Percentiles rank a stretch among this genome's conserved stretches.
Evolutionary conservation across 208 protist species (phyloP).

Genomic region (Leishmania martiniquensis): DNA sequence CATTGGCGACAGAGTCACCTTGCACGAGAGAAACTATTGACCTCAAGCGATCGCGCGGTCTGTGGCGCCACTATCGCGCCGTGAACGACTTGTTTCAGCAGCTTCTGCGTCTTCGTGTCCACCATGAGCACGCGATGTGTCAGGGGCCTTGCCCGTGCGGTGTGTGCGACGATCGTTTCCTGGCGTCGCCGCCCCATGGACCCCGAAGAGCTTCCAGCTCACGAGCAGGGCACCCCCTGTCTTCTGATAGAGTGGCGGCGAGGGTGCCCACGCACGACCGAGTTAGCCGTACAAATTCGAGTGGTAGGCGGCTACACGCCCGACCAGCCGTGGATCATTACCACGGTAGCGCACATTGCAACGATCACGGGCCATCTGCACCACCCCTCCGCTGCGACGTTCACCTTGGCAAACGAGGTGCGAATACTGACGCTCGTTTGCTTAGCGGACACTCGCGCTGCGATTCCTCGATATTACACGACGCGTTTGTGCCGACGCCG

Average conservation of each 20-base stretch:
- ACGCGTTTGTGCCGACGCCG: conserved; percentile 6
- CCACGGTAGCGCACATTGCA: background rate
- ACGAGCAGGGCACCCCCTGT: no score
- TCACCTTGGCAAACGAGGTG: background rate
- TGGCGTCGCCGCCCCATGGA: no score
- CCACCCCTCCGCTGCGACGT: no score
- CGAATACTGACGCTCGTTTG: background rate
- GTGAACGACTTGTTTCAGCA: conserved; percentile 5
- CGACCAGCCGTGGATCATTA: background rate
- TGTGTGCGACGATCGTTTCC: background rate
- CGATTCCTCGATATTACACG: conserved; percentile 6
- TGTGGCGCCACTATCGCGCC: background rate
- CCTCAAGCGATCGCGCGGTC: background rate
- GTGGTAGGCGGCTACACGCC: background rate
- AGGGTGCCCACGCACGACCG: background rate
- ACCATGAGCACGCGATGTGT: conserved; percentile 10
- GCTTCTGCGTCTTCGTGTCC: conserved; percentile 11
- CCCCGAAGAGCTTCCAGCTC: no score
- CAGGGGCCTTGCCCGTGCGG: background rate
- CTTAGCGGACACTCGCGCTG: conserved; percentile 5
- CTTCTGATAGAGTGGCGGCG: background rate
- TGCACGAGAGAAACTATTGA: background rate
- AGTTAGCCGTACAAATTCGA: background rate
- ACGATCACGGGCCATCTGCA: no score
- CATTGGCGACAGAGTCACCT: background rate